Base-by-base conservation (phyloP, 257 asterid genomes). In the Petrea volubilis region DNA sequence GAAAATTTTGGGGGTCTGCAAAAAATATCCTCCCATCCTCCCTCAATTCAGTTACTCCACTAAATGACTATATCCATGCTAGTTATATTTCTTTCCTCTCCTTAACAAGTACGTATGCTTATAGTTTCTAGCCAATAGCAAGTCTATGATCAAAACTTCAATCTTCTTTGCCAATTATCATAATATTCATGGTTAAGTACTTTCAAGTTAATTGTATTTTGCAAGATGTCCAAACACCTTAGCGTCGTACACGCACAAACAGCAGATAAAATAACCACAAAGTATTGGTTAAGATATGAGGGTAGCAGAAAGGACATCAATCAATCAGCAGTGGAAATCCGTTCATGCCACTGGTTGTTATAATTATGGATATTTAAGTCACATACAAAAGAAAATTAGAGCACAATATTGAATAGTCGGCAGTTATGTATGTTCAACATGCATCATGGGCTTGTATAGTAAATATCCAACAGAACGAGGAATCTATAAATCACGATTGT, bases 401-500 rank as follows among this genome's bases (percentile, higher is more conserved):
- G 27, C 69, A 27, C 24, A 18, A 5, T 23, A 36, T 9, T 18
- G 59, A 33, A 34, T 49, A 36, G 29, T 64, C 49, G 2, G 29
- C 27, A 59, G 44, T 21, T 36, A 23, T 28, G 4, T 7, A 40
- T 36, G 43, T 34, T 62, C 58, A 61, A 51, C 29, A 21, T 12
- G 40, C 60, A 31, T 14, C 43, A 67, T 12, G 28, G 46, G 34
- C 24, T 36, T 56, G 24, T 50, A 51, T 56, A 55, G n/a, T 41
- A 73, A 33, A 56, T 57, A 72, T 43, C 70, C 73, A 47, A 72
- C 60, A 59, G 27, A 76, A 74, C 71, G 10, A 33, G 8, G 70
- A 64, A 59, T 55, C 40, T 25, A 61, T 46, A 66, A 58, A 68
- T 68, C 34, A 78, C 20, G 49, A 61, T 72, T 53, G 58, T 59